Evolutionary conservation across 2,329 filamentous ascomycete species (phyloP), one percentile per base, ranked within the genome.

Genomic region (Cordyceps cicadae): DNA sequence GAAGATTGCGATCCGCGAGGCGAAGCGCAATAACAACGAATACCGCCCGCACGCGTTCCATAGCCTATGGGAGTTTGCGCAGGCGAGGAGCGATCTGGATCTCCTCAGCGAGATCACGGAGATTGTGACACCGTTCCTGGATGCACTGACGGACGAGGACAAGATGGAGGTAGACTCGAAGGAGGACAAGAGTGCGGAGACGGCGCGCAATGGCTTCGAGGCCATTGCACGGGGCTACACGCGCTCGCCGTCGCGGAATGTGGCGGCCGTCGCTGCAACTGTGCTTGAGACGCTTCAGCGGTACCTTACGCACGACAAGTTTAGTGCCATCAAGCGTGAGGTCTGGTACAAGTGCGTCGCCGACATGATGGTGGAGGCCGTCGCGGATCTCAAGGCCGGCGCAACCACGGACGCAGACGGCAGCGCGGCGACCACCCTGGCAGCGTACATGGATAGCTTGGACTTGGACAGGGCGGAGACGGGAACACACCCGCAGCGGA

Each of bases 1-100:
- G 76, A 92, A 92, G 81, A 88, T 96, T 65, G 83, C 84, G 5
- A 72, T 93, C 17, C 84, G 93, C 61, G 94, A 99, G 79, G 92
- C 92, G 9, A 97, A 94, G 77, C 84, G 94, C 37, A 93, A 92
- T 70, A 97, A 97, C 68, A 83, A 86, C n/a, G 79, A 79, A 8
- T 99, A 97, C 73, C 85, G 89, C 15, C 87, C 88, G 21, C 81
- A 90, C 71, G 89, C 90, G 0, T 82, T 96, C 64, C 77, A 78
- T 59, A 86, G 84, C 39, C 77, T 97, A 5, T 92, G 89, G 69
- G 80, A 85, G 59, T 89, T 93, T 67, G 83, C 85, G n/a, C 81
- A 82, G 43, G 83, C 82, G 15, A 81, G 88, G 52, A 79, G 81
- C 26, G 88, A 92, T 67, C 69, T 90, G 17, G 84, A 92, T 66